A percentile compares a stretch with the other conserved stretches of the same genome.
Conservation (phyloP, 805 yeast genomes). For the Blastobotrys americana region DNA sequence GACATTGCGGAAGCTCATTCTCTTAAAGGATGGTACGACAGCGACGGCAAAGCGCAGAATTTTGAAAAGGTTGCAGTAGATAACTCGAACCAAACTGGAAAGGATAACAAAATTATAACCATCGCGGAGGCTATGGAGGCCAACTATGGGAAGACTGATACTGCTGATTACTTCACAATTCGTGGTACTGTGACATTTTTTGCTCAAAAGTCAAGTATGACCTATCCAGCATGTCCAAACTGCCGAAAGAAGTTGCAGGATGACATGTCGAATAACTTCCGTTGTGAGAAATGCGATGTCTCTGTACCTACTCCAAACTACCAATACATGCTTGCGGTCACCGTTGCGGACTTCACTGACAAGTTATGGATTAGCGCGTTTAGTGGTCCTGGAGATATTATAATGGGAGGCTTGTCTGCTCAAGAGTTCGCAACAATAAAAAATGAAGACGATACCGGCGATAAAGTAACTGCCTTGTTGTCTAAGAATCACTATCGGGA, state of each 20-base stretch:
- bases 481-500: slow-evolving; percentile 56
- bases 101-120: slow-evolving; percentile 35
- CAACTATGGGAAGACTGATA: slow-evolving; percentile 65
- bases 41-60: slow-evolving; percentile 55
- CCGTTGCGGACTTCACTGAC: slow-evolving; percentile 74
- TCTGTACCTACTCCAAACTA: slow-evolving; percentile 62
- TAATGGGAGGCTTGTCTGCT: slow-evolving; percentile 65
- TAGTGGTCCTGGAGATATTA: slow-evolving; percentile 69
- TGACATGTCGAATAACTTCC: slow-evolving; percentile 68
- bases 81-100: slow-evolving; percentile 44
- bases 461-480: slow-evolving; percentile 41
- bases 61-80: slow-evolving; percentile 53
- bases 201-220: slow-evolving; percentile 60
- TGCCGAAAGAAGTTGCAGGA: slow-evolving; percentile 84
- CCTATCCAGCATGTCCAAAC: slow-evolving; percentile 79
- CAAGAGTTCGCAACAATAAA: slow-evolving; percentile 41
- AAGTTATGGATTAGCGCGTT: slow-evolving; percentile 82
- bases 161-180: slow-evolving; percentile 68
- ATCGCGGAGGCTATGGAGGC: slow-evolving; percentile 59
- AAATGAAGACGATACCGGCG: slow-evolving; percentile 30
- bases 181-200: slow-evolving; percentile 70
- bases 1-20: slow-evolving; percentile 82
- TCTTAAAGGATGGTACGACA: slow-evolving; percentile 92
- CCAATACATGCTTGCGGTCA: slow-evolving; percentile 70
- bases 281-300: slow-evolving; percentile 86